phyloP scores from a whole-genome alignment of 2,329 filamentous ascomycete genomes.

The Alternaria arborescens region DNA sequence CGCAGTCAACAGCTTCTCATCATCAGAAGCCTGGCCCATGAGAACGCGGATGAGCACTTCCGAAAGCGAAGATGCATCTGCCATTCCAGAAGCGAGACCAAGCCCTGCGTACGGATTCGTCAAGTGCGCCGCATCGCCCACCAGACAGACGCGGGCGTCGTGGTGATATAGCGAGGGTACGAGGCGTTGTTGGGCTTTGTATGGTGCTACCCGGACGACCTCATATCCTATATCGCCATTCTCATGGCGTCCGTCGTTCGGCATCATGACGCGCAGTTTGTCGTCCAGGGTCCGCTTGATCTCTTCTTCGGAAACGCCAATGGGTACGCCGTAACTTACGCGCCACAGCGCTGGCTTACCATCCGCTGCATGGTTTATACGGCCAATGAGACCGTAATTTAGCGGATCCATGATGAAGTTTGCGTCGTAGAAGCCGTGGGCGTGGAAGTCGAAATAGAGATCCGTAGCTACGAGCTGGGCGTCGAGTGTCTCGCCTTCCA shows the following conservation, averaged over 20 bases:
- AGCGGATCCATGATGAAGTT: conserved; percentile 53
- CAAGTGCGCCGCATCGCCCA: conserved; percentile 54
- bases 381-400: conserved; percentile 51
- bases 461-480: conserved; percentile 52
- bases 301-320: conserved; percentile 38
- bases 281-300: conserved; percentile 37
- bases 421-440: conserved; percentile 51
- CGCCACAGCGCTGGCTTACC: conserved; percentile 48
- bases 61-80: conserved; percentile 45
- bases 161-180: conserved; percentile 37
- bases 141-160: conserved; percentile 39
- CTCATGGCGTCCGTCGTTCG: conserved; percentile 29
- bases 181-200: conserved; percentile 54
- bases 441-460: conserved; percentile 48
- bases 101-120: conserved; percentile 52
- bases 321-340: conserved; percentile 52
- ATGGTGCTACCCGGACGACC: conserved; percentile 50
- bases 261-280: conserved; percentile 45
- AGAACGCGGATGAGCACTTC: conserved; percentile 40
- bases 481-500: conserved; percentile 48
- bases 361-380: conserved; percentile 36
- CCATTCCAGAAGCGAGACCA: conserved; percentile 47
- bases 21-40: conserved; percentile 16
- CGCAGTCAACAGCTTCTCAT: conserved; percentile 40
- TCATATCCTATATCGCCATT: conserved; percentile 34